Conservation (phyloP, 192 early-diverging fungal species). For the Coemansia sp. region DNA sequence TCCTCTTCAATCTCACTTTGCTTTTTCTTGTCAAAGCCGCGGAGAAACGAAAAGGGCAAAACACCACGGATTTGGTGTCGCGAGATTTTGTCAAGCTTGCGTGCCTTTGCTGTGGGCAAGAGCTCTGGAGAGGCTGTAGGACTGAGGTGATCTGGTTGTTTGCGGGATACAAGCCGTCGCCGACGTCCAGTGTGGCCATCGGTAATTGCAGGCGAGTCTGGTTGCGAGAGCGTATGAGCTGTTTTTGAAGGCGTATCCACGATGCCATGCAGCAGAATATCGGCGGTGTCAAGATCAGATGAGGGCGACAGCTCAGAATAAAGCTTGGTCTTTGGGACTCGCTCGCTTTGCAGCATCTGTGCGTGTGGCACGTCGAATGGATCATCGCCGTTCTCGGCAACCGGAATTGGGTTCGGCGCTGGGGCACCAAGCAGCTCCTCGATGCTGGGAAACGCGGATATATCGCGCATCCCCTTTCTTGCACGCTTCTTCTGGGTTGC, state of each 20-base stretch:
- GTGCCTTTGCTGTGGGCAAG: constrained; percentile 19
- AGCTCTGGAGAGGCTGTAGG: background rate
- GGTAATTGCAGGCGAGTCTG: too few relatives aligned
- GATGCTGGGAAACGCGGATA: background rate
- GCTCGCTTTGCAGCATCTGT: background rate
- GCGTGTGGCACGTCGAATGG: constrained; percentile 11
- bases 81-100: constrained; percentile 15
- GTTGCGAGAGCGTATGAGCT: too few relatives aligned
- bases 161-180: constrained; percentile 10
- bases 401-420: too few relatives aligned
- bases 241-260: too few relatives aligned
- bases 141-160: background rate
- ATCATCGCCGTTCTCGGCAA: constrained; percentile 2
- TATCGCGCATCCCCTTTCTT: too few relatives aligned
- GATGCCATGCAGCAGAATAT: too few relatives aligned
- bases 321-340: background rate
- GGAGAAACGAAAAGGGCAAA: constrained; percentile 47
- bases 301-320: constrained; percentile 8
- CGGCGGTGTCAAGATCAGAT: too few relatives aligned
- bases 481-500: constrained; percentile 14
- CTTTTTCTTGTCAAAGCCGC: constrained; percentile 20
- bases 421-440: background rate
- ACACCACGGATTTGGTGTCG: constrained; percentile 42
- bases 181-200: background rate
- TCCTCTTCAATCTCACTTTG: constrained; percentile 15